Base-by-base conservation (phyloP, 805 yeast species). In the Yamadazyma akitaensis region DNA sequence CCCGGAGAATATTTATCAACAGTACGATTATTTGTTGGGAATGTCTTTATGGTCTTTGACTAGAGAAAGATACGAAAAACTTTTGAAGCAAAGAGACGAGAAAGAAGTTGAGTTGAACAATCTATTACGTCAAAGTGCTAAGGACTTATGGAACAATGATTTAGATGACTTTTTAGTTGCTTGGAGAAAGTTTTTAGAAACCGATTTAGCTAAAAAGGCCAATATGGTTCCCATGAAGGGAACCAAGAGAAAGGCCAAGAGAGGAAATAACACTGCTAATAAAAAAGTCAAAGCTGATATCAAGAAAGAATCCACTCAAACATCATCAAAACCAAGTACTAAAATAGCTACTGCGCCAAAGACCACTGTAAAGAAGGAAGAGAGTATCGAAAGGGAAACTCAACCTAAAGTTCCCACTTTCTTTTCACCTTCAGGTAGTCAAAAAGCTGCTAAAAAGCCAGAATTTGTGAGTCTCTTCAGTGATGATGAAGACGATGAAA, bases 11-110 rank as follows among this genome's bases (percentile, higher is more conserved):
- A 67, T 79, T 13, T 75, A 76, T 43, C 79, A 89, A 9, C 74
- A 84, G 6, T 92, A 81, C 64, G 98, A 94, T 59, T 94, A 94
- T 57, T 73, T 94, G 52, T 73, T 94, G 44, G 95, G 94, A 44
- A 87, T 94, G 96, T 80, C 90, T 31, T 83, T 94, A 53, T 89
- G 97, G 94, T 85, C 97, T 33, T 79, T 94, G 60, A 92, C 99
- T 0, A 77, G 76, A 48, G 99, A 94, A 67, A 79, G 94, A 56
- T 94, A 91, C 61, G 91, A 88, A 58, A 83, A 79, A 54, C 71
- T 94, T 53, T 70, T 90, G 57, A 75, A 76, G 44, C 95, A 91
- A 61, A 77, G 81, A 50, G 88, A 81, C 47, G 84, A 72, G 21
- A 85, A 83, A 58, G 92, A 89, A 61, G 71, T 64, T 11, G 95